These are phyloP conservation scores for Pyrenophora seminiperda DNA, from an alignment of 2,329 filamentous ascomycete species.

Conservation along the genomic window DNA sequence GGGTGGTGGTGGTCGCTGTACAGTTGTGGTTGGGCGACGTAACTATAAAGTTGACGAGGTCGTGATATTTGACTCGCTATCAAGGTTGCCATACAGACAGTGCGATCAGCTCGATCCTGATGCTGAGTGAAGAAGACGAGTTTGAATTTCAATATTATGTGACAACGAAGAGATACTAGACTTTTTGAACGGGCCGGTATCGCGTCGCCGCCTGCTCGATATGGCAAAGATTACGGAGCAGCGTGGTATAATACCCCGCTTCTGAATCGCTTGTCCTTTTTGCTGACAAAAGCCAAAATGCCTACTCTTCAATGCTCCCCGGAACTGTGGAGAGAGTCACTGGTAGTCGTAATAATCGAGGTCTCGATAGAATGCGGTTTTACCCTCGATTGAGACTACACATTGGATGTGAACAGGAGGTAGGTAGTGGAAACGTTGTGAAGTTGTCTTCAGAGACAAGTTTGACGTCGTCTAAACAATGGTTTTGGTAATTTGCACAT, in stretches of 20 bases:
- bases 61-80: conserved; percentile 8
- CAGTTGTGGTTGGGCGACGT: conserved; percentile 21
- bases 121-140: neutral
- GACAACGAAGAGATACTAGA: neutral
- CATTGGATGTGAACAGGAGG: too few relatives aligned
- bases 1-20: conserved; percentile 28
- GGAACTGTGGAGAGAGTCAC: neutral
- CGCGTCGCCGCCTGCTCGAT: conserved; percentile 3
- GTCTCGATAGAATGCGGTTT: too few relatives aligned
- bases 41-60: conserved; percentile 24
- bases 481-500: neutral
- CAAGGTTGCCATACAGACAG: conserved; percentile 7
- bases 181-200: conserved; percentile 1
- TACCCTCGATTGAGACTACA: too few relatives aligned
- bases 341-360: neutral
- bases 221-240: neutral
- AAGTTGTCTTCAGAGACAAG: too few relatives aligned
- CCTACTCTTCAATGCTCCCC: conserved; percentile 4
- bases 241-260: conserved; percentile 18
- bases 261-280: conserved; percentile 8
- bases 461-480: neutral
- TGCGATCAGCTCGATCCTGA: neutral
- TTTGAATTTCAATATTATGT: neutral
- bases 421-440: too few relatives aligned
- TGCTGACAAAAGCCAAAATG: conserved; percentile 16